Evolutionary conservation across 1,139 yeast species (phyloP).

Genomic region (Yamadazyma diospyri): DNA sequence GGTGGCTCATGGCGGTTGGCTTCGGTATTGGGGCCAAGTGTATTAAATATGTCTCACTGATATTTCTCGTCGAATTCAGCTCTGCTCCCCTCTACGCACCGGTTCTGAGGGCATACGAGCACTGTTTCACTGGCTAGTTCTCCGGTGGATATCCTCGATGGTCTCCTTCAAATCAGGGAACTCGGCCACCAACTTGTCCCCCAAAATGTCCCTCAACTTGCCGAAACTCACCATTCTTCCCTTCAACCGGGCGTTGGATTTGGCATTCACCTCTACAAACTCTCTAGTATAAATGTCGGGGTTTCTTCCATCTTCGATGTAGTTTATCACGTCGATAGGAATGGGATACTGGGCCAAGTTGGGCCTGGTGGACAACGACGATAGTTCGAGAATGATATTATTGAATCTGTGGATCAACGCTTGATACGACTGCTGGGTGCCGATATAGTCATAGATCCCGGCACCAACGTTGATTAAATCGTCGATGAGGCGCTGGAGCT

Average conservation of each 20-base stretch:
- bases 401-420: constrained; percentile 42
- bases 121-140: too few relatives aligned
- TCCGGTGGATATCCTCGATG: constrained; percentile 32
- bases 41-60: too few relatives aligned
- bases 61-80: too few relatives aligned
- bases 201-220: constrained; percentile 59
- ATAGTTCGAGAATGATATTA: constrained; percentile 37
- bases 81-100: too few relatives aligned
- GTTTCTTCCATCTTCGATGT: constrained; percentile 93
- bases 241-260: constrained; percentile 80
- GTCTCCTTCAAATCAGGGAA: constrained; percentile 65
- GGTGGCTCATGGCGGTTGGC: too few relatives aligned
- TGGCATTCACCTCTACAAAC: constrained; percentile 86
- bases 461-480: constrained; percentile 86
- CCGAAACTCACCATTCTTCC: constrained; percentile 72
- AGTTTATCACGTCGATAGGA: constrained; percentile 75
- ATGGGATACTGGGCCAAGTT: constrained; percentile 43
- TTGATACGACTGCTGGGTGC: constrained; percentile 55
- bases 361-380: constrained; percentile 32
- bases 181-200: constrained; percentile 64
- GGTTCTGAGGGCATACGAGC: too few relatives aligned
- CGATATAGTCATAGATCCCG: constrained; percentile 89
- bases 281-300: constrained; percentile 97
- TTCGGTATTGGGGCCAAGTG: too few relatives aligned
- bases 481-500: constrained; percentile 72